These are phyloP conservation scores for Suhomyces terraborum DNA, from an alignment of 1,139 yeast genomes.

Conservation along the genomic window DNA sequence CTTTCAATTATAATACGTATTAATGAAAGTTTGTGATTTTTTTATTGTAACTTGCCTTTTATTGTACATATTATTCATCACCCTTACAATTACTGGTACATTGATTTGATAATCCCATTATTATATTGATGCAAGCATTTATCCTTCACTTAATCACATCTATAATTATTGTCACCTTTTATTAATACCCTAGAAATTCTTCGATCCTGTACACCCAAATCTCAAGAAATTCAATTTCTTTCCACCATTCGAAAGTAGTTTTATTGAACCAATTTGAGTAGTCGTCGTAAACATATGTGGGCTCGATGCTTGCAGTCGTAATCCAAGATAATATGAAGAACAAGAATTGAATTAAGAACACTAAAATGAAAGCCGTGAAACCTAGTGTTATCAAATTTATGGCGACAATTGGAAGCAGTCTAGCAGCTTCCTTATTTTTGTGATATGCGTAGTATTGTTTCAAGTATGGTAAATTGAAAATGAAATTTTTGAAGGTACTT, in stretches of 20 bases:
- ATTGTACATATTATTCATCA: background rate
- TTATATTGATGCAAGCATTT: background rate
- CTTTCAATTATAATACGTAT: slow-evolving; percentile 14
- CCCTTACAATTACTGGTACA: no score
- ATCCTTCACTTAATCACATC: no score
- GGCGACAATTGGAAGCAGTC: slow-evolving; percentile 23
- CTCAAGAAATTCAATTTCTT: slow-evolving; percentile 37
- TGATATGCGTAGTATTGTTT: slow-evolving; percentile 34
- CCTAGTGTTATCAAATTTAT: slow-evolving; percentile 28
- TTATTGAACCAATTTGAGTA: slow-evolving; percentile 18
- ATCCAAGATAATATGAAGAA: slow-evolving; percentile 20
- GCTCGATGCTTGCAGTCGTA: background rate
- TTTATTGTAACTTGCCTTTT: background rate
- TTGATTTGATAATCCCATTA: background rate
- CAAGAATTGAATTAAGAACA: slow-evolving; percentile 21
- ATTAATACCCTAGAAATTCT: slow-evolving; percentile 21
- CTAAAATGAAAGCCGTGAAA: slow-evolving; percentile 25
- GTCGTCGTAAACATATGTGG: slow-evolving; percentile 27
- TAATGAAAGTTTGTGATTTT: background rate
- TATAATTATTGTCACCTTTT: background rate
- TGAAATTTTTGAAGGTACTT: slow-evolving; percentile 19
- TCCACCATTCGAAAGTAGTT: slow-evolving; percentile 34
- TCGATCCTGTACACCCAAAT: slow-evolving; percentile 28
- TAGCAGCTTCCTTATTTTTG: slow-evolving; percentile 30
- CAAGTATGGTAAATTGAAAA: slow-evolving; percentile 33